These are phyloP conservation scores for Cyberlindnera petersonii DNA, from an alignment of 805 yeast species.

Conservation along the genomic window DNA sequence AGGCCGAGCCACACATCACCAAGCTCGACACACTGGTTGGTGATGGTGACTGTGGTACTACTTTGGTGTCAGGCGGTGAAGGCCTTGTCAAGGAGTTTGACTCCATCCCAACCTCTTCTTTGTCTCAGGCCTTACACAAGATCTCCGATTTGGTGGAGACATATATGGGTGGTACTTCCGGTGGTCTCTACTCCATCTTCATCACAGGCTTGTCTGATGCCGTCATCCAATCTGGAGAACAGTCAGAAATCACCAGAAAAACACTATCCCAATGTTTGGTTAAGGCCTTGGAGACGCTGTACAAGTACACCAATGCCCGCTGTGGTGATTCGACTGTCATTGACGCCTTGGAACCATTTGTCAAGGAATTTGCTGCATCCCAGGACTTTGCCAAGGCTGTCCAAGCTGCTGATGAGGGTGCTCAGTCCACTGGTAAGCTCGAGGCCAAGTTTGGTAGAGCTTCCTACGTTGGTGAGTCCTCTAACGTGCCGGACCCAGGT, in stretches of 20 bases:
- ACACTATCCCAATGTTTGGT: slow-evolving; percentile 46
- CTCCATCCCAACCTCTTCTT: slow-evolving; percentile 35
- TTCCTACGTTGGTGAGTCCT: slow-evolving; percentile 77
- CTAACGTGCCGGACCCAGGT: slow-evolving; percentile 85
- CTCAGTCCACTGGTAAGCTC: slow-evolving; percentile 66
- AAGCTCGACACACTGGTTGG: slow-evolving; percentile 86
- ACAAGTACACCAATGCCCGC: slow-evolving; percentile 85
- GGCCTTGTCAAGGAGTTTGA: slow-evolving; percentile 58
- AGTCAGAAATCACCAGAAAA: slow-evolving; percentile 28
- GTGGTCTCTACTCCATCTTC: slow-evolving; percentile 85
- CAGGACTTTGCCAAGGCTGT: slow-evolving; percentile 58
- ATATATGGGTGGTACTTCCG: slow-evolving; percentile 97
- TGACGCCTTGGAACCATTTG: slow-evolving; percentile 87
- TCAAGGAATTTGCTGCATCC: slow-evolving; percentile 50
- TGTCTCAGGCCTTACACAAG: slow-evolving; percentile 57
- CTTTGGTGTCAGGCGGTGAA: slow-evolving; percentile 77
- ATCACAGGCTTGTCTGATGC: slow-evolving; percentile 70
- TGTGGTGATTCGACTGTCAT: slow-evolving; percentile 84
- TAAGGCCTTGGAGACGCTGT: slow-evolving; percentile 66
- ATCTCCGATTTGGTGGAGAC: slow-evolving; percentile 82
- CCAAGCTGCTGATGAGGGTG: slow-evolving; percentile 68
- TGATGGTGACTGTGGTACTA: slow-evolving; percentile 97
- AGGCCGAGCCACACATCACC: slow-evolving; percentile 81
- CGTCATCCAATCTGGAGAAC: slow-evolving; percentile 31
- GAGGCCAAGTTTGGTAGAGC: slow-evolving; percentile 93